Base-by-base conservation (phyloP, 768 basidiomycete species). In the Ramaria sp. region DNA sequence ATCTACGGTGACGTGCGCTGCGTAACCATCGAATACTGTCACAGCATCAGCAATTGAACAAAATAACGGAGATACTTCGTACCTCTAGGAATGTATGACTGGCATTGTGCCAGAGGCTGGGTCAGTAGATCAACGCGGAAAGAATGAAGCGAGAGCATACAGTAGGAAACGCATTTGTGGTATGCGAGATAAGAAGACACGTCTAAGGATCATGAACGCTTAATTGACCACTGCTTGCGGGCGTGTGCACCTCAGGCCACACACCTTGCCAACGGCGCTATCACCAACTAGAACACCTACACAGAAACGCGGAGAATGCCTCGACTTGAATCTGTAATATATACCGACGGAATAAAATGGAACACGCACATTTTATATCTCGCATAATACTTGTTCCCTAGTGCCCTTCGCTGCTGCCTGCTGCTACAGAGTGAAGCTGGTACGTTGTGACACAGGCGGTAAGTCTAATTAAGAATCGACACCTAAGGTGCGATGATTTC, bases 31-130 rank as follows among this genome's bases (percentile, higher is more conserved):
- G 70, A 98, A 99, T 41, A 99, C 96, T 86, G 34, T 10, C 34
- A 37, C 68, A 34, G 57, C 5, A 37, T 54, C n/a, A 63, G 62
- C 27, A 60, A 24, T 49, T 33, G 50, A 22, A 38, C 41, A 12
- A 20, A 17, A n/a, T n/a, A 13, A 45, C 17, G 54, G 43, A 58
- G 49, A 24, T 22, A 41, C 54, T 48, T 65, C 74, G 62, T 69
- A 90, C 90, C 90, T 71, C 91, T 95, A 65, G 92, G 92, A 70
- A 95, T 91, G 75, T 95, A 95, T 74, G 92, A 92, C 90, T 94
- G 64, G 46, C 33, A 22, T 41, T 60, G 57, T 33, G 51, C 53
- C 38, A 30, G n/a, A 54, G 47, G 53, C 62, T 62, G 42, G 63
- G 66, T 61, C 63, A 33, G 48, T 47, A 39, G 46, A 51, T 27